Evolutionary conservation across 805 yeast genomes (phyloP), one percentile per base, ranked within the genome.

Genomic region (Yamadazyma akitaensis): DNA sequence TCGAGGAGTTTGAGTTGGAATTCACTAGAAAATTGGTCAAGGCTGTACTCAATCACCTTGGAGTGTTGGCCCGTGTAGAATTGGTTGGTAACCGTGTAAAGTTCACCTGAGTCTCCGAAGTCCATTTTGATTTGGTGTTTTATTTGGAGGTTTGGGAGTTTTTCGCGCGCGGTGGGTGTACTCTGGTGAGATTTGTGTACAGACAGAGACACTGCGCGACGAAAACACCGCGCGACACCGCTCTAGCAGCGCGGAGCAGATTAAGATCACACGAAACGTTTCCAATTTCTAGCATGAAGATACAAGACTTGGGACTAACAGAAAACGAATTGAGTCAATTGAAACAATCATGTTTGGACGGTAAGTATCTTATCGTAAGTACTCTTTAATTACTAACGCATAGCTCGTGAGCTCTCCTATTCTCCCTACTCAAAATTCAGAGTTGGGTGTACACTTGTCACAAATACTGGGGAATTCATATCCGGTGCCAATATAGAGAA

Each of bases 401-500:
- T 48, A 65, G 85, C 85, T 8, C 68, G 76, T 21, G 64, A 67
- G n/a, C 53, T 68, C 25, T 73, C 87, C 2, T 85, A 85, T 61
- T 72, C 82, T 28, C 91, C 37, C 17, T 33, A 33, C 19, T 33
- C 19, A n/a, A 14, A 16, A 33, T 42, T 21, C 36, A 73, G 88
- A 42, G 99, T 92, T 2, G 98, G 98, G 0, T 88, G 96, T 44
- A 79, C 84, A 2, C 56, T 92, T 1, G 58, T 88, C 19, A 73
- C 88, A 1, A 62, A 59, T 0, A 60, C 68, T 8, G 85, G 80
- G 2, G 67, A 67, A 16, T 70, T 60, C 37, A 66, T 84, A 19
- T 59, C 66, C 11, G 99, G 98, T 4, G 96, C 96, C 35, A 92
- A 92, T 55, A 82, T 94, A 24, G 99, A 92, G 62, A 94, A 92